Base-by-base conservation (phyloP, 1,284 basidiomycete species). In the Trametes versicolor region DNA sequence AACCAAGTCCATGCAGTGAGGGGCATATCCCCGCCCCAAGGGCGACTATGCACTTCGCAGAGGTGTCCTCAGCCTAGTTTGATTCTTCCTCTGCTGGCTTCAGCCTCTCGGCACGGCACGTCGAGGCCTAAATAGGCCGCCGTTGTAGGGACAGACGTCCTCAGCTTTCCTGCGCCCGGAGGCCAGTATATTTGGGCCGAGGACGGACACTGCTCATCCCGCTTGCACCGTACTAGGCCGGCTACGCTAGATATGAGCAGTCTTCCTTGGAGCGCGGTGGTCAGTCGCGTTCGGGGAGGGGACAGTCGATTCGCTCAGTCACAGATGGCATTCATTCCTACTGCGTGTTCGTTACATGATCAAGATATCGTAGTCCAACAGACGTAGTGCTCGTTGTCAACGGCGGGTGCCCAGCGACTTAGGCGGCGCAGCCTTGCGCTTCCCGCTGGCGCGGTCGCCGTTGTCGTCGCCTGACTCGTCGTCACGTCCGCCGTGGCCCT, bases 41-140 rank as follows among this genome's bases (percentile, higher is more conserved):
- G 39, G 39, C 21, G 50, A 51, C 50, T 51, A 2, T 51, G 50
- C 50, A 34, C 50, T 23, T 1, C 10, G 50, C 32, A 32, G 15
- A 17, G 15, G 4, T 12, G 5, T 12, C 12, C n/a, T 12, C 7
- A 27, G 23, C 10, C 29, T 34, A n/a, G 50, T 32, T 10, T 19
- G 10, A 15, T 17, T 19, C 10, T 17, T n/a, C 9, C 17, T 17
- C 32, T 32, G 19, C 25, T 12, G 50, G 50, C 50, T 51, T 51
- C 50, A 51, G 50, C 50, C n/a, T n/a, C n/a, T n/a, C n/a, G n/a
- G n/a, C n/a, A n/a, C n/a, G n/a, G n/a, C n/a, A n/a, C n/a, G n/a
- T 51, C 50, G 21, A 34, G 39, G 15, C 39, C 39, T 41, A 1
- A 51, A 51, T 51, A 51, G 50, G 50, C 29, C 50, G 50, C 50